phyloP scores from a whole-genome alignment of 177 flowering plant species.

The Vitis hybrid region DNA sequence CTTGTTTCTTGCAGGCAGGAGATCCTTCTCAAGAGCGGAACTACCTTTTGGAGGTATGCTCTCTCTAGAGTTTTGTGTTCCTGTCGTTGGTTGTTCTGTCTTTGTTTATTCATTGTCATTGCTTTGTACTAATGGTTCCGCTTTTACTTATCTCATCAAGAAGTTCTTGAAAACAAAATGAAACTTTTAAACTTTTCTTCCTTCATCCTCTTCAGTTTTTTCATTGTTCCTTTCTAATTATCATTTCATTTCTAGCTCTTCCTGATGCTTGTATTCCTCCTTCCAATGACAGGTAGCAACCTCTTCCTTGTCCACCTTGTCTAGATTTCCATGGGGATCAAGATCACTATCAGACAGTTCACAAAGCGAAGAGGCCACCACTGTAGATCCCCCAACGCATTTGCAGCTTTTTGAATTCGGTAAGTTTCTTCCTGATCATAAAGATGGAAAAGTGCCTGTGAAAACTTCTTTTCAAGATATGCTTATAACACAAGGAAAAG shows the following conservation, averaged over 20 bases:
- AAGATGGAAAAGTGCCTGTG: too few species aligned
- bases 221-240: too few species aligned
- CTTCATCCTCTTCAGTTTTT: too few species aligned
- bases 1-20: conserved; percentile 48
- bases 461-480: neutral
- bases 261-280: conserved; percentile 1
- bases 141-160: too few species aligned
- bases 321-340: conserved; percentile 81
- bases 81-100: neutral
- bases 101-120: neutral
- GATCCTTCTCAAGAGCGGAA: conserved; percentile 66
- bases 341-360: conserved; percentile 29
- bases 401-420: conserved; percentile 80
- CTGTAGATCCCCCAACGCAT: conserved; percentile 32
- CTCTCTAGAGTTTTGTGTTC: neutral
- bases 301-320: conserved; percentile 60
- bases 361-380: conserved; percentile 12
- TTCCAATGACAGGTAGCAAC: conserved; percentile 46
- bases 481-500: neutral
- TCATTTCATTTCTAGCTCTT: neutral
- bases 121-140: too few species aligned
- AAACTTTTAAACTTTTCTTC: too few species aligned
- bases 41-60: conserved; percentile 50
- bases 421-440: conserved; percentile 15
- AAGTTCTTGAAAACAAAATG: too few species aligned